Evolutionary conservation across 352 stramenopile species (phyloP).

Genomic region (Phytopythium boreale): DNA sequence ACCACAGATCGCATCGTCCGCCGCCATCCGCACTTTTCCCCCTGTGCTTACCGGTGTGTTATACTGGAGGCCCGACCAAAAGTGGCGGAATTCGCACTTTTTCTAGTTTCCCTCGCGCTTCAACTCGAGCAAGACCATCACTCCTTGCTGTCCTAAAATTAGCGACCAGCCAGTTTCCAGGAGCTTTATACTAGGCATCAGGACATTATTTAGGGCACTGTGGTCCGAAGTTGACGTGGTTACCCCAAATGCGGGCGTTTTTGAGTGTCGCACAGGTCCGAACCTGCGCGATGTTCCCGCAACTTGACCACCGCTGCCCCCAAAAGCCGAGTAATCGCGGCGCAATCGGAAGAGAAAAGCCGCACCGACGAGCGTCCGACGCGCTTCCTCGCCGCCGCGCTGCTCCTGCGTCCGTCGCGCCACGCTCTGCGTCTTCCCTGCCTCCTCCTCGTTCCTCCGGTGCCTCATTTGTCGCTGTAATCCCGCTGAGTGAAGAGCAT

Average conservation of each 20-base stretch:
- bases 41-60: not conserved
- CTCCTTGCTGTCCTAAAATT: not conserved
- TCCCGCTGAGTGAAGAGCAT: slow-evolving; percentile 11
- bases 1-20: not conserved
- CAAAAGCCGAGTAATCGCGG: not conserved
- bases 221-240: not conserved
- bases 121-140: not conserved
- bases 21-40: not conserved
- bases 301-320: not conserved
- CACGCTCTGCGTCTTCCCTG: not conserved
- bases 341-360: slow-evolving; percentile 5
- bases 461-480: not conserved
- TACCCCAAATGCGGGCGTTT: not conserved
- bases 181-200: not conserved
- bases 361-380: not conserved
- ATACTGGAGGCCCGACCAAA: no score
- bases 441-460: not conserved
- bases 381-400: not conserved
- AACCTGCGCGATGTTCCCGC: not conserved
- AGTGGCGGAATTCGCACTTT: not conserved
- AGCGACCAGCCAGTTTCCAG: not conserved
- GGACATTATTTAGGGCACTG: not conserved
- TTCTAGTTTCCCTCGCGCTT: not conserved
- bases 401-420: not conserved
- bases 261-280: not conserved